Conservation (phyloP, 2,329 filamentous ascomycete species). For the Penicillium sp. region DNA sequence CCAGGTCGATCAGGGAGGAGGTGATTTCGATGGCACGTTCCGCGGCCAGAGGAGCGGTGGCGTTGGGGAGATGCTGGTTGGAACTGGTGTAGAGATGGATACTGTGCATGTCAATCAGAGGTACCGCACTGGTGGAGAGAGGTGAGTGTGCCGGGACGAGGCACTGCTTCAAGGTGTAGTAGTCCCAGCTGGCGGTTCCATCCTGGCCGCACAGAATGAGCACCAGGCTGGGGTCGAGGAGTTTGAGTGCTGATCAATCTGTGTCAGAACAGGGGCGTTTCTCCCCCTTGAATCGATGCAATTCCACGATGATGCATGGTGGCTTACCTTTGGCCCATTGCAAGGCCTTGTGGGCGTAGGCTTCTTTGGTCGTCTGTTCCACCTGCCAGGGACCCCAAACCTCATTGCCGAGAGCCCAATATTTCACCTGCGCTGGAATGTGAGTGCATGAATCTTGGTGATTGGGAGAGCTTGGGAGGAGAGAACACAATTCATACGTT, state of each 20-base stretch:
- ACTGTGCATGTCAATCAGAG: constrained; percentile 70
- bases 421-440: constrained; percentile 52
- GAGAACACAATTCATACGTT: constrained; percentile 40
- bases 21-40: constrained; percentile 70
- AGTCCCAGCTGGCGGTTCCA: constrained; percentile 65
- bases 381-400: constrained; percentile 58
- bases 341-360: constrained; percentile 53
- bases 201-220: constrained; percentile 71
- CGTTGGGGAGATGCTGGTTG: constrained; percentile 49
- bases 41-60: constrained; percentile 60
- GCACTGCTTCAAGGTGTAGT: constrained; percentile 65
- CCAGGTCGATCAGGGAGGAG: constrained; percentile 64
- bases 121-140: constrained; percentile 35
- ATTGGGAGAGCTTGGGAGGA: no score
- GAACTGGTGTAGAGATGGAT: constrained; percentile 72
- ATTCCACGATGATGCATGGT: neutral
- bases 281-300: neutral
- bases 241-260: constrained; percentile 29
- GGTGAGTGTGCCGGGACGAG: constrained; percentile 45
- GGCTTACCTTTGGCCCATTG: constrained; percentile 51
- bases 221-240: constrained; percentile 57
- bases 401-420: constrained; percentile 80
- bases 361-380: constrained; percentile 54
- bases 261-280: neutral
- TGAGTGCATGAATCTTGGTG: no score